Conservation (phyloP, 2,329 filamentous ascomycete species). For the Nemania sp. region DNA sequence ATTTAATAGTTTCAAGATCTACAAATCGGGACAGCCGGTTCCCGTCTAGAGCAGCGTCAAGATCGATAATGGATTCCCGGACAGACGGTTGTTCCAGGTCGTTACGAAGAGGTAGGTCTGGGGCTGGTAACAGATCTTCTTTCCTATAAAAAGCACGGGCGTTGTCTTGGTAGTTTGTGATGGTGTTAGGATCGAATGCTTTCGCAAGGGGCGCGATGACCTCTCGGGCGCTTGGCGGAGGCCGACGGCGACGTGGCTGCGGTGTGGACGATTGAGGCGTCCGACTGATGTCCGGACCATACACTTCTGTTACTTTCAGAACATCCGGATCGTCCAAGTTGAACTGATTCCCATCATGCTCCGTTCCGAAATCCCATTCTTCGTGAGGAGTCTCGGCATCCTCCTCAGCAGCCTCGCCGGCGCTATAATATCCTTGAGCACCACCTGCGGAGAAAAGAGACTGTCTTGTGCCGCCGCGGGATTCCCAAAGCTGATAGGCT, state of each 20-base stretch:
- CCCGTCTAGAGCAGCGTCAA: background rate
- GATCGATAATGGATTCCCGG: constrained; percentile 1
- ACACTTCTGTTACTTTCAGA: constrained; percentile 1
- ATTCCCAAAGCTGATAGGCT: background rate
- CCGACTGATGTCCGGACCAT: constrained; percentile 4
- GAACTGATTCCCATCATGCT: background rate
- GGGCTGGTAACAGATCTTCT: background rate
- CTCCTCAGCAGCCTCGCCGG: background rate
- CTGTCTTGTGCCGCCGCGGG: background rate
- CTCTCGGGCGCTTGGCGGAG: background rate
- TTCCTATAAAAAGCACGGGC: background rate
- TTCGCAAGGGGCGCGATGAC: background rate
- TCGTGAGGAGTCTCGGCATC: background rate
- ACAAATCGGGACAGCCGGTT: background rate
- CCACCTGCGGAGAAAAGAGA: background rate
- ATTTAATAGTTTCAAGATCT: background rate
- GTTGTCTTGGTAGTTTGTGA: background rate
- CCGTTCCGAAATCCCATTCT: background rate
- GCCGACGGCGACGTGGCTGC: background rate
- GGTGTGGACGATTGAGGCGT: background rate
- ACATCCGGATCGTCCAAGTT: background rate
- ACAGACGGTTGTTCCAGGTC: background rate
- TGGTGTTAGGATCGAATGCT: background rate
- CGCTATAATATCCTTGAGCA: background rate
- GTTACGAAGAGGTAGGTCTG: background rate